These are phyloP conservation scores for Xylaria sp. DNA, from an alignment of 2,329 filamentous ascomycete genomes.

Conservation along the genomic window DNA sequence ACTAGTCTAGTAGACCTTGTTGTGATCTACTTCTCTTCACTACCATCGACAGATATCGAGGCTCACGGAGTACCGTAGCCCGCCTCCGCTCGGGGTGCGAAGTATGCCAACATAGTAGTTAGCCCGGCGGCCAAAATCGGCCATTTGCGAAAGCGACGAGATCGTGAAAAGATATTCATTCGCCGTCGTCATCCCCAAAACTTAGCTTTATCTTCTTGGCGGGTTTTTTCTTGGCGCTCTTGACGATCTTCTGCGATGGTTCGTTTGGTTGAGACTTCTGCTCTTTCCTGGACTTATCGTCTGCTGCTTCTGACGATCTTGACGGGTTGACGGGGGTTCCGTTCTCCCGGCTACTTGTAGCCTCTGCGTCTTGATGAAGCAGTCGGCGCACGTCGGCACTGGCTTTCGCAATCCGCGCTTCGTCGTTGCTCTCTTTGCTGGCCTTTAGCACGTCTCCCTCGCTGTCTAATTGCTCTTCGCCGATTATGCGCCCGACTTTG, in stretches of 20 bases:
- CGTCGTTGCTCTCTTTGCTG: background rate
- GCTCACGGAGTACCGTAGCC: background rate
- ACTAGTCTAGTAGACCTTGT: no score
- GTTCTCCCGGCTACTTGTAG: background rate
- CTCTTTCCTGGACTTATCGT: background rate
- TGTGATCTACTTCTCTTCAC: background rate
- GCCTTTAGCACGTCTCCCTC: constrained; percentile 24
- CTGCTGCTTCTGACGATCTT: background rate
- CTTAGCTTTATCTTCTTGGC: constrained; percentile 71
- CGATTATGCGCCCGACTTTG: constrained; percentile 59
- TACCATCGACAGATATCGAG: background rate
- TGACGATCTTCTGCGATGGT: constrained; percentile 13
- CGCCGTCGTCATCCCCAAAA: constrained; percentile 65
- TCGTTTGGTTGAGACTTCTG: background rate
- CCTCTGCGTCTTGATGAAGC: background rate
- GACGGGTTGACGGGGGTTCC: background rate
- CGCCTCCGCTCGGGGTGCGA: background rate
- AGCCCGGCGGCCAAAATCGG: no score
- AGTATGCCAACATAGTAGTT: background rate
- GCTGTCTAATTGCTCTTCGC: constrained; percentile 41
- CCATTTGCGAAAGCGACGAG: background rate
- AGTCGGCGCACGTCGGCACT: constrained; percentile 24
- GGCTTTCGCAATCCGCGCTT: constrained; percentile 33
- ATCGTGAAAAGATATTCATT: constrained; percentile 22
- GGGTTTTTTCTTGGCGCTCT: constrained; percentile 53